Base-by-base conservation (phyloP, 2,329 filamentous ascomycete species). In the Hypoxylon sp. region DNA sequence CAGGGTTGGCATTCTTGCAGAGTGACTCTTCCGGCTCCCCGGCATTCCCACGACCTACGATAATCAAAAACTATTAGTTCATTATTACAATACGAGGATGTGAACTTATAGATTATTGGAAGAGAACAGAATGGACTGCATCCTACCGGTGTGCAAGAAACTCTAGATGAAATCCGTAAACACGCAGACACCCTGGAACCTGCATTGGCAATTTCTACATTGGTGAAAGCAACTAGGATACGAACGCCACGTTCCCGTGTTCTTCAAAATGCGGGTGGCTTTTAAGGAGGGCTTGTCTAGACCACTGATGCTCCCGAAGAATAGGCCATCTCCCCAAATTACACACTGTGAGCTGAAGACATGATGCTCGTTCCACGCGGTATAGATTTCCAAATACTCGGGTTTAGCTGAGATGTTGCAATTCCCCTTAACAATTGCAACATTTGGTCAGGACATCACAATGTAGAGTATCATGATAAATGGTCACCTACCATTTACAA, bases 211-310 rank as follows among this genome's bases (percentile, higher is more conserved):
- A 58, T 63, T n/a, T 37, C 46, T 52, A 24, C 24, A 52, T 58
- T 39, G 46, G 52, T 46, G 60, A 60, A 63, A 53, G 42, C 48
- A 57, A 53, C 37, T 50, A 24, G 50, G 50, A 61, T 55, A 67
- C 55, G 52, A 62, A 37, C 67, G 67, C 64, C 67, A 70, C 67
- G 33, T 59, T 62, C 11, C 33, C 59, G 24, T 22, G 39, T 48
- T 50, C 26, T 55, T 48, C 24, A 50, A 57, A 48, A 22, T 5
- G 10, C 11, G 22, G 59, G 63, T 52, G 63, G 48, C 42, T 52
- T 31, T 31, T 48, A 47, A 46, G 22, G 44, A 59, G 24, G 63
- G 50, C 37, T 17, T 54, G 37, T 58, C 63, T 64, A 64, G 59
- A 47, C 67, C 55, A 6, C 22, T 3, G 11, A 22, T n/a, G 48